Evolutionary conservation across 192 early-diverging fungal species (phyloP).

Genomic region (Phycomyces blakesleeanus): DNA sequence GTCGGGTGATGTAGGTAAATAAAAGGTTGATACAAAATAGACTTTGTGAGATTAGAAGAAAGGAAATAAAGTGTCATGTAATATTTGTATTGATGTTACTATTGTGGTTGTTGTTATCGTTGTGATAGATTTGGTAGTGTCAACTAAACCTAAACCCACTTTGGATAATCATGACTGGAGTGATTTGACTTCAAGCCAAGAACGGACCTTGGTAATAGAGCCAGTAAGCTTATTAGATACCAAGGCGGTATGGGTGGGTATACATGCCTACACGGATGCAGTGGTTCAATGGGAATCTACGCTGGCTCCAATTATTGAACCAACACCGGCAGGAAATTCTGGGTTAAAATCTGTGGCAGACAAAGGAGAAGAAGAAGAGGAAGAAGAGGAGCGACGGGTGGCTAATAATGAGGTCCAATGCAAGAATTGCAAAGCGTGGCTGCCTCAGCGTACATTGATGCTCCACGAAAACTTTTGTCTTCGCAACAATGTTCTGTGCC

Average conservation of each 20-base stretch:
- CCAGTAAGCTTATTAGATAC: constrained; percentile 21
- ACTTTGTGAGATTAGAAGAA: too few species aligned
- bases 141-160: constrained; percentile 28
- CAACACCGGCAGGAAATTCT: constrained; percentile 12
- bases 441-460: constrained; percentile 54
- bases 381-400: constrained; percentile 3
- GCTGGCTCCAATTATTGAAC: neutral
- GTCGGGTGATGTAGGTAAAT: constrained; percentile 28
- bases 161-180: constrained; percentile 45
- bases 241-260: constrained; percentile 32
- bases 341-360: neutral
- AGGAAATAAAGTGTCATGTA: too few species aligned
- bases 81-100: too few species aligned
- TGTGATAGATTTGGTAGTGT: constrained; percentile 45
- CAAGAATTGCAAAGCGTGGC: constrained; percentile 63
- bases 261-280: constrained; percentile 34
- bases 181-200: constrained; percentile 34
- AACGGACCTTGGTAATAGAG: constrained; percentile 6
- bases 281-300: constrained; percentile 6
- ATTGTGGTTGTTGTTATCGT: too few species aligned
- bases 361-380: neutral
- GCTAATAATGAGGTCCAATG: constrained; percentile 46
- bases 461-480: constrained; percentile 79
- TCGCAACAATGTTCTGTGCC: constrained; percentile 75
- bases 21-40: too few species aligned